These are phyloP conservation scores for Xylaria sp. DNA, from an alignment of 2,329 filamentous ascomycete genomes.

Conservation along the genomic window DNA sequence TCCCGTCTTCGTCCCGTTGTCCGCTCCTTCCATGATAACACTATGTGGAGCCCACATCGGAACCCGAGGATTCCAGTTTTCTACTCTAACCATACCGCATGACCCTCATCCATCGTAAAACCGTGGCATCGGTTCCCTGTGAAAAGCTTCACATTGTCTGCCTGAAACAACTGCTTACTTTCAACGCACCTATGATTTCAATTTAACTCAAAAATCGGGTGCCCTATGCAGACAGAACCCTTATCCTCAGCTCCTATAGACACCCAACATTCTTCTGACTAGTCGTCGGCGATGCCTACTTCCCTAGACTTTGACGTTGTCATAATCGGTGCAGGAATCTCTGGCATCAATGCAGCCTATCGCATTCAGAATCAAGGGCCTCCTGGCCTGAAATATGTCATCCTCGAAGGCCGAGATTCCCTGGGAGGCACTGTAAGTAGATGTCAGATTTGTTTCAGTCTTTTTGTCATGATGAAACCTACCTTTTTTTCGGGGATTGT, in stretches of 20 bases:
- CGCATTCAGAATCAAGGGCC: constrained; percentile 69
- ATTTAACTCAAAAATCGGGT: neutral
- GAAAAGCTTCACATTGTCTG: neutral
- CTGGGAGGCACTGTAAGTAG: constrained; percentile 70
- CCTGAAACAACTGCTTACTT: neutral
- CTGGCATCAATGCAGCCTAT: constrained; percentile 79
- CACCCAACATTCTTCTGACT: neutral
- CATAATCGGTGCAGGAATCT: constrained; percentile 48
- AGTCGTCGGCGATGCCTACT: neutral
- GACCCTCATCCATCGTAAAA: neutral
- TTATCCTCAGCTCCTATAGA: constrained; percentile 1
- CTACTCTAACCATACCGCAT: neutral
- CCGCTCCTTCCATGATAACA: neutral
- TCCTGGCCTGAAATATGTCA: constrained; percentile 66
- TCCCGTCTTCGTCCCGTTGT: neutral
- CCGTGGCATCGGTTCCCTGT: neutral
- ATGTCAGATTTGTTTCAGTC: neutral
- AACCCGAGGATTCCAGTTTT: neutral
- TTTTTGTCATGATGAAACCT: neutral
- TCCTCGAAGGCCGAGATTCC: constrained; percentile 73
- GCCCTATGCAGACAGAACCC: neutral
- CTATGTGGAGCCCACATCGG: neutral
- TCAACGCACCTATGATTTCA: neutral
- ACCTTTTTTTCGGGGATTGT: neutral
- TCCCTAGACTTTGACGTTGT: constrained; percentile 33